These are phyloP conservation scores for Schizothecium vesticola DNA, from an alignment of 495 filamentous ascomycete genomes.

Conservation along the genomic window DNA sequence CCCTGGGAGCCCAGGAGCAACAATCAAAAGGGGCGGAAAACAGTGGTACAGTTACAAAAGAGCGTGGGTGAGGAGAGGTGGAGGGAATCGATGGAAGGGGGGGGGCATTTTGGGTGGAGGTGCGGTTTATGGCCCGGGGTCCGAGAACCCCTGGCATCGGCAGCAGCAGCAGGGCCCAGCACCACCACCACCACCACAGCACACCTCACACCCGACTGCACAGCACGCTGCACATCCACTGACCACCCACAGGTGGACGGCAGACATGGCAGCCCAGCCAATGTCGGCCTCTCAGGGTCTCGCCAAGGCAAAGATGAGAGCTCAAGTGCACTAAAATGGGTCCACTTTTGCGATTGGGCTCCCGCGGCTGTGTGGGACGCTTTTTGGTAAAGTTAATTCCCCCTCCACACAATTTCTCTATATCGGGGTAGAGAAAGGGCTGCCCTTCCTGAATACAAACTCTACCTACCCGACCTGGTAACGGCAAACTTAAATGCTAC, in stretches of 20 bases:
- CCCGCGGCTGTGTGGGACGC: conserved; percentile 12
- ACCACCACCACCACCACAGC: not conserved
- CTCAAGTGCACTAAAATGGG: conserved; percentile 23
- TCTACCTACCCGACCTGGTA: not conserved
- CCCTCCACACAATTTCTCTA: not conserved
- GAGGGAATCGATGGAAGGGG: not conserved
- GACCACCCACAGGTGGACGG: conserved; percentile 4
- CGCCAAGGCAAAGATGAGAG: conserved; percentile 17
- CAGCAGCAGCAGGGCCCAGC: not conserved
- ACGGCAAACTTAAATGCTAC: not conserved
- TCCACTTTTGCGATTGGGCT: conserved; percentile 31
- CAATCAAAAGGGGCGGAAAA: conserved; percentile 24
- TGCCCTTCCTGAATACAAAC: conserved; percentile 4
- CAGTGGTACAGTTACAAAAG: conserved; percentile 34
- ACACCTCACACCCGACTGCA: not conserved
- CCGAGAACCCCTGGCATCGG: conserved; percentile 21
- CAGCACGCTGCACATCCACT: not conserved
- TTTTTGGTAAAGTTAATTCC: conserved; percentile 4
- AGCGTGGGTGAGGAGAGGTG: conserved; percentile 28
- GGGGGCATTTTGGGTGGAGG: conserved; percentile 34
- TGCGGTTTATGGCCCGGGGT: conserved; percentile 27
- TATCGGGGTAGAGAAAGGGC: not conserved
- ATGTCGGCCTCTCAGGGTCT: conserved; percentile 17
- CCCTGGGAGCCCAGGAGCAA: conserved; percentile 35
- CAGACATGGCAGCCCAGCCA: conserved; percentile 20